These are phyloP conservation scores for Peltaster fructicola DNA, from an alignment of 2,329 filamentous ascomycete species.

Conservation along the genomic window DNA sequence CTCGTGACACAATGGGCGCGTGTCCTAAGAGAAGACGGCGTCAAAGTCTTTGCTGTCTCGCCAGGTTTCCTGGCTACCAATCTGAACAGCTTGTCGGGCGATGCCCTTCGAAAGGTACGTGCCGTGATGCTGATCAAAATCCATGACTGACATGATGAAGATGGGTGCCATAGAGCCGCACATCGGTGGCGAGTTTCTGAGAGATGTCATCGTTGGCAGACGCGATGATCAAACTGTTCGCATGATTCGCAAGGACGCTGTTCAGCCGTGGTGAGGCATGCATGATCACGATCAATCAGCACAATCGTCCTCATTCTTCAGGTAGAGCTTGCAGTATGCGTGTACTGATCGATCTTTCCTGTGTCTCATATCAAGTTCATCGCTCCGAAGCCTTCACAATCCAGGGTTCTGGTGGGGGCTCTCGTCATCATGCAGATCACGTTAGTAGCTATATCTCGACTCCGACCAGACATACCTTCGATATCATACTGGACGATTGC, in stretches of 20 bases:
- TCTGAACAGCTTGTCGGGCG: slow-evolving; percentile 19
- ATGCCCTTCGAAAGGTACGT: slow-evolving; percentile 14
- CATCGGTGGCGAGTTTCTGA: slow-evolving; percentile 21
- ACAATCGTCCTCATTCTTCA: no score
- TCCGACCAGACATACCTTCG: no score
- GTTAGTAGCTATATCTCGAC: no score
- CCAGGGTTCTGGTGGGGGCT: no score
- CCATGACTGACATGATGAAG: slow-evolving; percentile 15
- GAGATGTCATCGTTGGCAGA: slow-evolving; percentile 23
- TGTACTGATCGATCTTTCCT: no score
- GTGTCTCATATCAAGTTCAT: no score
- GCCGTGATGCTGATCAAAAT: neutral
- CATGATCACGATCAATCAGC: no score
- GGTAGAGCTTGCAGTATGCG: no score
- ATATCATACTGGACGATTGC: no score
- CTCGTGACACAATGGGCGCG: slow-evolving; percentile 31
- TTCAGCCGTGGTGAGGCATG: slow-evolving; percentile 25
- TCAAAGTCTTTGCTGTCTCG: slow-evolving; percentile 31
- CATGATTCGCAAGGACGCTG: slow-evolving; percentile 18
- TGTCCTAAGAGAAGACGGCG: slow-evolving; percentile 23
- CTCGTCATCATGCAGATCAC: no score
- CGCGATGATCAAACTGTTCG: slow-evolving; percentile 23
- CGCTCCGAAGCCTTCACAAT: no score
- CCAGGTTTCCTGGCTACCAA: slow-evolving; percentile 31
- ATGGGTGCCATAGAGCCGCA: slow-evolving; percentile 22